phyloP scores from a whole-genome alignment of 441 rosid genomes.

The Populus hybrid region DNA sequence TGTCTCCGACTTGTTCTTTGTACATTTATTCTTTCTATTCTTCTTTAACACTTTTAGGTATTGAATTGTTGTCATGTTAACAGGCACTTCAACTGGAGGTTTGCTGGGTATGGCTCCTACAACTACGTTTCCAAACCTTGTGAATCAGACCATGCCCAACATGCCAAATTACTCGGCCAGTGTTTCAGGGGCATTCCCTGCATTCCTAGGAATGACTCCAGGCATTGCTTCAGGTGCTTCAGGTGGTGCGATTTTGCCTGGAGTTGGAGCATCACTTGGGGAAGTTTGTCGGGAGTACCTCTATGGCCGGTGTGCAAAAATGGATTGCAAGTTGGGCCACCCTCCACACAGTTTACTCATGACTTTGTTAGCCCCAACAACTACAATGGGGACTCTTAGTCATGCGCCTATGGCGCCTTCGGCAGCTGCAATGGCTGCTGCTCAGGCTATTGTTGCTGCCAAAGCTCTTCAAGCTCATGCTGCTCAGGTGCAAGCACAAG shows the following conservation, averaged over 20 bases:
- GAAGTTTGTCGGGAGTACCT: constrained; percentile 97
- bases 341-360: constrained; percentile 91
- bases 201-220: constrained; percentile 91
- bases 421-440: constrained; percentile 99
- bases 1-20: neutral
- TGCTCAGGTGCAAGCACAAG: constrained; percentile 89
- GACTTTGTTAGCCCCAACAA: constrained; percentile 92
- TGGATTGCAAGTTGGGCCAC: constrained; percentile 87
- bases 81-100: constrained; percentile 83
- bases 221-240: constrained; percentile 87
- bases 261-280: constrained; percentile 94
- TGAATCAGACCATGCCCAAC: constrained; percentile 97
- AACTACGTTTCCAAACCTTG: constrained; percentile 66
- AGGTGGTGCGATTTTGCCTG: constrained; percentile 96
- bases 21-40: neutral
- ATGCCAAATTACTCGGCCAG: constrained; percentile 99
- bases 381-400: constrained; percentile 80
- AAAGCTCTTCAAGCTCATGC: constrained; percentile 99
- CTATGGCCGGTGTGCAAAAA: constrained; percentile 73
- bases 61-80: constrained; percentile 14
- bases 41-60: neutral
- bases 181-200: constrained; percentile 91
- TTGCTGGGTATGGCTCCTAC: constrained; percentile 72
- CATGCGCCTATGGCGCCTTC: constrained; percentile 99
- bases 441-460: constrained; percentile 98